These are phyloP conservation scores for Apophysomyces variabilis DNA, from an alignment of 371 early-diverging fungal genomes.

Conservation along the genomic window DNA sequence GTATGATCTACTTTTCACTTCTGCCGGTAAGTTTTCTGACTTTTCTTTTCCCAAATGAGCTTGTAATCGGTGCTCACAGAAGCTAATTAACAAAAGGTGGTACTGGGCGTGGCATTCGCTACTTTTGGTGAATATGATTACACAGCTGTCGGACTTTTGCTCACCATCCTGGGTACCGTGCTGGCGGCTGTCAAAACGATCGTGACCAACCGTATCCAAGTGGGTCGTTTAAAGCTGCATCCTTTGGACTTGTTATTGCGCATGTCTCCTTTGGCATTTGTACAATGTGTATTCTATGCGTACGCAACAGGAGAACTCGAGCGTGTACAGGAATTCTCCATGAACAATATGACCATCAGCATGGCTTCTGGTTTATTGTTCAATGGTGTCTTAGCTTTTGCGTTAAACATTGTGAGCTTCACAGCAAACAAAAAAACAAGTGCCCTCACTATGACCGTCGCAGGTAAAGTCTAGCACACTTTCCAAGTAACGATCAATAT, in stretches of 20 bases:
- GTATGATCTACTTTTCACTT: slow-evolving; percentile 66
- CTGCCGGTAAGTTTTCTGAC: slow-evolving; percentile 58
- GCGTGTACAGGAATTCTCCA: slow-evolving; percentile 53
- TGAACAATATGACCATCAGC: slow-evolving; percentile 46
- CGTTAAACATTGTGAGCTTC: slow-evolving; percentile 81
- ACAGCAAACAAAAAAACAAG: slow-evolving; percentile 85
- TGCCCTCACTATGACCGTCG: slow-evolving; percentile 88
- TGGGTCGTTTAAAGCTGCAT: slow-evolving; percentile 77
- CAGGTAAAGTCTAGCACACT: slow-evolving; percentile 49
- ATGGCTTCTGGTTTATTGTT: slow-evolving; percentile 62
- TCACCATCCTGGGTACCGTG: slow-evolving; percentile 83
- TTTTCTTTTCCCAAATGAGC: neutral
- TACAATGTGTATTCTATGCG: slow-evolving; percentile 74
- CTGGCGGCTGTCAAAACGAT: slow-evolving; percentile 85
- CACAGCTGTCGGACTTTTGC: slow-evolving; percentile 68
- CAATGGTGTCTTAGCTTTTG: slow-evolving; percentile 86
- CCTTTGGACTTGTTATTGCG: slow-evolving; percentile 82
- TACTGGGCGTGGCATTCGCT: slow-evolving; percentile 83
- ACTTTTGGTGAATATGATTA: slow-evolving; percentile 85
- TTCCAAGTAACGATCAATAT: neutral
- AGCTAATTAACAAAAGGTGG: slow-evolving; percentile 49
- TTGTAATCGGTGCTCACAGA: slow-evolving; percentile 14
- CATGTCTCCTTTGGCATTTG: slow-evolving; percentile 82
- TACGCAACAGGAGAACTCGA: slow-evolving; percentile 72
- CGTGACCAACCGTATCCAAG: slow-evolving; percentile 83